phyloP scores from a whole-genome alignment of 345 rosid genomes.

The Carallia pectinifolia region DNA sequence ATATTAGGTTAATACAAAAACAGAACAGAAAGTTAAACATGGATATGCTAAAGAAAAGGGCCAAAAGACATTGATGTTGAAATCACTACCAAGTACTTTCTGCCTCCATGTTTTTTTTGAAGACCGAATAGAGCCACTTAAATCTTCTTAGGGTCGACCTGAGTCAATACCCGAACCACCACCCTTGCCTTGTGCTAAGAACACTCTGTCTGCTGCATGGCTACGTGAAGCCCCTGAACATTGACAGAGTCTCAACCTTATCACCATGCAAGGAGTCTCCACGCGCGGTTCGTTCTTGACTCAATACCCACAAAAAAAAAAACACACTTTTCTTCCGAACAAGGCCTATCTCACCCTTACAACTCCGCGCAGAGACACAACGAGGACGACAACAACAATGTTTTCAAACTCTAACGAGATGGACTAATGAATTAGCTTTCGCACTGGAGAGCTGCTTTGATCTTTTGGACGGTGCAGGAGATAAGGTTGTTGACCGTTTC shows the following conservation, averaged over 20 bases:
- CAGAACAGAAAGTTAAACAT: too few species aligned
- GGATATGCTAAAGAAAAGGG: too few species aligned
- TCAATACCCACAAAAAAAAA: constrained; percentile 57
- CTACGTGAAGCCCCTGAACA: constrained; percentile 1
- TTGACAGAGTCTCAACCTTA: constrained; percentile 17
- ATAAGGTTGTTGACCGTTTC: constrained; percentile 85
- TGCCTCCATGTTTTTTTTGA: too few species aligned
- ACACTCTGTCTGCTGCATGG: constrained; percentile 3
- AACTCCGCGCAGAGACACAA: neutral
- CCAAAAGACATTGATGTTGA: too few species aligned
- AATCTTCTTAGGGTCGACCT: constrained; percentile 46
- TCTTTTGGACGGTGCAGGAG: constrained; percentile 80
- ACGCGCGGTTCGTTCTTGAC: constrained; percentile 99
- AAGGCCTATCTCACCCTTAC: neutral
- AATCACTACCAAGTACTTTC: too few species aligned
- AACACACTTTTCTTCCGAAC: too few species aligned
- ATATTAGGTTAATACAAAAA: too few species aligned
- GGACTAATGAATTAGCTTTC: constrained; percentile 38
- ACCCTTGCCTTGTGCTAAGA: constrained; percentile 57
- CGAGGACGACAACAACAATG: neutral
- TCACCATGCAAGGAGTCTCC: constrained; percentile 61
- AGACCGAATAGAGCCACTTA: neutral
- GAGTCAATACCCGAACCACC: constrained; percentile 99
- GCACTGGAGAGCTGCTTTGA: constrained; percentile 80
- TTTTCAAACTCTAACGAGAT: too few species aligned